Base-by-base conservation (phyloP, 441 rosid species). In the Omphalea diandra region DNA sequence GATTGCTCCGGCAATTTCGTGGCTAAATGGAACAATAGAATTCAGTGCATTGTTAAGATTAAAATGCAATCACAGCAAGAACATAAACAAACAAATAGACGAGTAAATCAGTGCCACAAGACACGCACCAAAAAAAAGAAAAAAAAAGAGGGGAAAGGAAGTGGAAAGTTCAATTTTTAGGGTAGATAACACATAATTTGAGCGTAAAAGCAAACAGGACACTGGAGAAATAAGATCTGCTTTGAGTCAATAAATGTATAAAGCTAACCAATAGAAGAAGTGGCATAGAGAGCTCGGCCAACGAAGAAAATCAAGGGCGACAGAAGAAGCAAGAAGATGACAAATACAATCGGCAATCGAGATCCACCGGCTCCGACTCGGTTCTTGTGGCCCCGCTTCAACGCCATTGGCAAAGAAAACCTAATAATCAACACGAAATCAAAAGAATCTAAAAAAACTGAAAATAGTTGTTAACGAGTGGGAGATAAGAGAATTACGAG, bases 281-380 rank as follows among this genome's bases (percentile, higher is more conserved):
- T 72, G 7, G 81, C 2, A 78, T 73, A 81, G 22, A 89, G 84
- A 49, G 91, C 90, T 50, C 88, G 83, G 58, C 91, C 89, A 67
- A 84, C 82, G 46, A 86, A 89, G 92, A 90, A 89, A 75, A 86
- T 50, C 36, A 89, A 83, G 32, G 91, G 93, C 11, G 86, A 78
- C 60, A 90, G 81, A 65, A 88, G 74, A 58, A 83, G 84, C 83
- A 87, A 82, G 75, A 90, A 77, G 47, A 82, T 75, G 50, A 89
- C 73, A 57, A 87, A 67, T 33, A 65, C 69, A 40, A 90, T 73
- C 14, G 81, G 80, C 67, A 85, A 80, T 69, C 90, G 79, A 81
- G 87, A 86, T 88, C 90, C 82, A 64, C 80, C 71, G 63, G 87
- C 80, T 62, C 80, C 68, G 68, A 81, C 76, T 58, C 87, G 72